Base-by-base conservation (phyloP, 2,329 filamentous ascomycete genomes). In the Capronia americana region DNA sequence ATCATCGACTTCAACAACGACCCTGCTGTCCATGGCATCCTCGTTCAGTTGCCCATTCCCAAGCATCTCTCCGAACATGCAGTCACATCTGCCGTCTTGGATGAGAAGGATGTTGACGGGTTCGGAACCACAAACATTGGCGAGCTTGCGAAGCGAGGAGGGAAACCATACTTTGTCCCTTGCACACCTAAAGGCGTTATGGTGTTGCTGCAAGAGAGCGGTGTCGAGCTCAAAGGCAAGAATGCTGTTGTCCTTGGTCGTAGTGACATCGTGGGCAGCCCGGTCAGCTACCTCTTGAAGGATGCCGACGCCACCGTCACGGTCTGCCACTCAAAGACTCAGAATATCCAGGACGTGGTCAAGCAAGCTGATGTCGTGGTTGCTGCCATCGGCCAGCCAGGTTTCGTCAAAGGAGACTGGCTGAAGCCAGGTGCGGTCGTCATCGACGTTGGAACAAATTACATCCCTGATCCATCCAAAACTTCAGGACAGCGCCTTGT, bases 151-250 rank as follows among this genome's bases (percentile, higher is more conserved):
- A 99, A 99, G 86, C 89, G 93, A 74, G 94, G 95, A 58, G 95
- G 95, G 53, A 87, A 87, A 71, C 95, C 95, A 55, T 85, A 92
- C 69, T 99, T 99, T 81, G 87, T 91, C 51, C 95, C 95, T 55
- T 99, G 95, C 85, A 99, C 95, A 1, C 95, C 95, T 60, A 94
- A 97, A 82, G 95, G 95, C 75, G 92, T 97, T 75, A 98, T 99
- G 93, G 91, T 92, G 50, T 85, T 99, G 72, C 84, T 99, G 66
- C 81, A 92, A 77, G 92, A 95, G 78, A 88, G 90, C 23, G 93
- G 93, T 7, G 87, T 99, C 48, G 87, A 96, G 63, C 83, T 95
- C 61, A 87, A 86, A 61, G 95, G 95, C 73, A 98, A 98, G 85
- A 90, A 94, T 73, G 95, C 95, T 38, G 94, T 98, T 2, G 94